These are phyloP conservation scores for Epichloe sylvatica DNA, from an alignment of 2,329 filamentous ascomycete species.

Conservation along the genomic window DNA sequence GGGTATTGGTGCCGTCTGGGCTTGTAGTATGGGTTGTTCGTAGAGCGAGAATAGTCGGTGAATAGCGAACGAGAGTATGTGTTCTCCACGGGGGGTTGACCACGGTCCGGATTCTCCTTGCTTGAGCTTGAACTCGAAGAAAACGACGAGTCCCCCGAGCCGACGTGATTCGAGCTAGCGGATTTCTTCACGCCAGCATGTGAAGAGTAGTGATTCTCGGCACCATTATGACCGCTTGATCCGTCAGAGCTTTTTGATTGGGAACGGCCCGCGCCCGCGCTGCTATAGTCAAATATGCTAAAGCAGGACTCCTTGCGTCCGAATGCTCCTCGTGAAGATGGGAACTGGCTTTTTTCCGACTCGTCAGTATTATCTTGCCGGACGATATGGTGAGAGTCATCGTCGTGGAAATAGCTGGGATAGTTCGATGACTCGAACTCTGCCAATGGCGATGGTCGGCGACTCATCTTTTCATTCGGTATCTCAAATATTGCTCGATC, in stretches of 20 bases:
- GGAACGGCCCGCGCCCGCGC: not conserved
- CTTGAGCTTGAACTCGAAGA: not conserved
- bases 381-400: not conserved
- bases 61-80: slow-evolving; percentile 3
- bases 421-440: not conserved
- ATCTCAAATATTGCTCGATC: not conserved
- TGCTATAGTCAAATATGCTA: slow-evolving; percentile 1
- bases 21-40: slow-evolving; percentile 22
- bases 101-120: not conserved
- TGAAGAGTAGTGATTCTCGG: not conserved
- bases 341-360: not conserved
- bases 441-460: slow-evolving; percentile 1
- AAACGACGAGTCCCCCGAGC: not conserved
- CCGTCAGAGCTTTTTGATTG: not conserved
- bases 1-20: slow-evolving; percentile 12
- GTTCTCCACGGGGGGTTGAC: not conserved
- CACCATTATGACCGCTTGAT: not conserved
- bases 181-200: not conserved
- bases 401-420: not conserved
- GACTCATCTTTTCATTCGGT: not conserved
- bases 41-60: slow-evolving; percentile 15
- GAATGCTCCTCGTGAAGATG: slow-evolving; percentile 2
- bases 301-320: not conserved
- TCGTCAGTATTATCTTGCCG: not conserved
- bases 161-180: not conserved